Evolutionary conservation across 2,329 filamentous ascomycete genomes (phyloP).

Genomic region (Alternaria brassicae): DNA sequence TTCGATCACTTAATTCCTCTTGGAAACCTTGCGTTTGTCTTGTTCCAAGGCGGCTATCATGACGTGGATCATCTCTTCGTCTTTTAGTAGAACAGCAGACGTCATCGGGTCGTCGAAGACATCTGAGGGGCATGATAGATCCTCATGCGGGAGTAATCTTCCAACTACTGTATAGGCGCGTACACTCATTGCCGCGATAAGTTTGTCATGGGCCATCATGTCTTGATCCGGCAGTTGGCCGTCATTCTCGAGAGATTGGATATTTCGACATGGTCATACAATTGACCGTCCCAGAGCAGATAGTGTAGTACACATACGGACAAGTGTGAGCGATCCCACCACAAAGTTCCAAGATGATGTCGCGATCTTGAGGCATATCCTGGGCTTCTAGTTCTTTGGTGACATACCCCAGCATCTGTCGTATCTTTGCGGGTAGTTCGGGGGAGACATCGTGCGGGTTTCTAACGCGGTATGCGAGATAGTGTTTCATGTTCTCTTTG

Average conservation of each 20-base stretch:
- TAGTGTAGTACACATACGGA: background rate
- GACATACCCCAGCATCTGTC: background rate
- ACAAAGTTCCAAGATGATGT: background rate
- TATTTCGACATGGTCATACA: too few relatives aligned
- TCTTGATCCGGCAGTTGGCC: background rate
- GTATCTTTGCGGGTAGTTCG: background rate
- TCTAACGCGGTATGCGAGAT: background rate
- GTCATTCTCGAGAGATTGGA: background rate
- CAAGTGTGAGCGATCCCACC: background rate
- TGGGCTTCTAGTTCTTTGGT: background rate
- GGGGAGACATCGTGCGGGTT: background rate
- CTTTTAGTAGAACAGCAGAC: background rate
- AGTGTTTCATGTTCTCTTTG: background rate
- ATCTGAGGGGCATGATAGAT: background rate
- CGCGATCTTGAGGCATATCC: background rate
- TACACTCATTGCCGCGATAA: background rate
- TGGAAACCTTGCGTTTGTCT: background rate
- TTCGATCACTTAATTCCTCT: rapidly evolving
- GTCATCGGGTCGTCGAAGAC: background rate
- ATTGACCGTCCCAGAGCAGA: background rate
- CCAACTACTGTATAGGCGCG: background rate
- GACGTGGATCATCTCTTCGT: background rate
- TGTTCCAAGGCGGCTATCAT: background rate
- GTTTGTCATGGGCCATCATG: background rate
- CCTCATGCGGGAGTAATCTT: background rate